Conservation (phyloP, 768 basidiomycete genomes). For the Coprinopsis marcescibilis region DNA sequence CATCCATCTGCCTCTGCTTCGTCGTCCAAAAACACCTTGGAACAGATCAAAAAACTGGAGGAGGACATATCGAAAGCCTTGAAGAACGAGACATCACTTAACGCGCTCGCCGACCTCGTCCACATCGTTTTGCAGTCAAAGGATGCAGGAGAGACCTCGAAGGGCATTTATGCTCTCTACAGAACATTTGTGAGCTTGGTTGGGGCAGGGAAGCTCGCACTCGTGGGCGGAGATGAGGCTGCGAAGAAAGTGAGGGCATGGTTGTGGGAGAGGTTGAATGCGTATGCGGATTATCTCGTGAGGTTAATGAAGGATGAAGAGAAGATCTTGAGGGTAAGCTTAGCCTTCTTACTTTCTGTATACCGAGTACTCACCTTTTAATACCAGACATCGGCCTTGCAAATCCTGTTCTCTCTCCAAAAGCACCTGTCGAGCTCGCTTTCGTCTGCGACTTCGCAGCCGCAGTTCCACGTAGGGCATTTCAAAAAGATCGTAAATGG, state of each 20-base stretch:
- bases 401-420: constrained; percentile 71
- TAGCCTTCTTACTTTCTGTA: not conserved
- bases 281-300: constrained; percentile 63
- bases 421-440: constrained; percentile 71
- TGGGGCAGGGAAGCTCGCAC: constrained; percentile 46
- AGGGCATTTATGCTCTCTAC: constrained; percentile 79
- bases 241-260: constrained; percentile 68
- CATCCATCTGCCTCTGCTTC: too few species aligned
- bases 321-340: constrained; percentile 61
- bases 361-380: not conserved
- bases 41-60: constrained; percentile 46
- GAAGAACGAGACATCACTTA: constrained; percentile 57
- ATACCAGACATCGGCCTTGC: constrained; percentile 57
- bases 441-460: constrained; percentile 37
- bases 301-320: constrained; percentile 77
- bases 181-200: constrained; percentile 67
- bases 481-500: constrained; percentile 60
- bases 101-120: constrained; percentile 71
- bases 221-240: constrained; percentile 42
- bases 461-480: constrained; percentile 64
- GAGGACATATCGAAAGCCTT: constrained; percentile 48
- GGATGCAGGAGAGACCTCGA: constrained; percentile 56
- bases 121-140: constrained; percentile 42
- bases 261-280: constrained; percentile 70
- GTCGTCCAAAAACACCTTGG: constrained; percentile 12